Evolutionary conservation across 208 protist genomes (phyloP), one percentile per base, ranked within the genome.

Genomic region (Leishmania guyanensis): DNA sequence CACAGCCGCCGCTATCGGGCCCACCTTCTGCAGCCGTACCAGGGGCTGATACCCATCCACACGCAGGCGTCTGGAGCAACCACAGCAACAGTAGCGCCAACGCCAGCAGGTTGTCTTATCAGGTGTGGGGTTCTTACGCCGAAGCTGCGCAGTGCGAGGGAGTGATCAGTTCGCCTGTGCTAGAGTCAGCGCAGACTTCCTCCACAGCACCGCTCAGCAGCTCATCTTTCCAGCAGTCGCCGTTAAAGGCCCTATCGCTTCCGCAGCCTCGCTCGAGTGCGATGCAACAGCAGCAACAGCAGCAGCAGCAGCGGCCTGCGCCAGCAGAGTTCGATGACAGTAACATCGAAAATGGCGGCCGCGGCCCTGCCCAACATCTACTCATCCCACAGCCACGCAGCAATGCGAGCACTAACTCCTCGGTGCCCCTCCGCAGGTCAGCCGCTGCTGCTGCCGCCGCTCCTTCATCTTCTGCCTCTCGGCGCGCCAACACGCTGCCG

Each of bases 351-450:
- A 26, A 5, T 43, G 29, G 73, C 29, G 73, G 74, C 5, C 54
- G 39, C 39, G 17, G 60, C 14, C 64, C 36, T 53, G 43, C 65
- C 17, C 60, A 48, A 33, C 73, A 50, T 22, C 65, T 20, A n/a
- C 20, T 78, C 36, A 50, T 69, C 29, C 60, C 75, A 53, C 75
- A 66, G 39, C 75, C 75, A 78, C 75, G 75, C 51, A 78, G 75
- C 36, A 68, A 65, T n/a, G 39, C 22, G 33, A 26, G 6, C 43
- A 20, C 36, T 6, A 51, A 5, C 17, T 10, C 72, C 43, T 26
- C 72, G 5, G 72, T 64, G 72, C 53, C 72, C 16, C 72, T 64
- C 50, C 43, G 48, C 36, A 33, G 51, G 6, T 76, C 72, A 22
- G 48, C 72, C 6, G 53, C 72, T 48, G 51, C 51, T 10, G 72